Base-by-base conservation (phyloP, 192 early-diverging fungal genomes). In the Coemansia sp. region DNA sequence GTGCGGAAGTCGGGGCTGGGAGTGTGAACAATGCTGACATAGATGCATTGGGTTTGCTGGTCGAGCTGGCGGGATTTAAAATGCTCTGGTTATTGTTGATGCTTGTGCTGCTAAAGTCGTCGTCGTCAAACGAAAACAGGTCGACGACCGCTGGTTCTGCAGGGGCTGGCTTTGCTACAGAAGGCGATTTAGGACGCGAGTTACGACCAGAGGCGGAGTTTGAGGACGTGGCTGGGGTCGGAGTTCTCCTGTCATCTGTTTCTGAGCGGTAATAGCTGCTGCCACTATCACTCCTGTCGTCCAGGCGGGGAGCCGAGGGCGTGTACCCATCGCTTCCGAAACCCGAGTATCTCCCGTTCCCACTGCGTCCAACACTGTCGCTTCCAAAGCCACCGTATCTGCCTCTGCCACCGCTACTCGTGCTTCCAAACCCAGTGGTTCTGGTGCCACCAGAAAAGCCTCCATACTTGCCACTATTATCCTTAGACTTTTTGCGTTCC, bases 401-500 rank as follows among this genome's bases (percentile, higher is more conserved):
- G 38, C 83, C 42, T 14, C 72, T 70, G 28, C 49, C 40, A 10
- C 61, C 55, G 3, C 73, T 66, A 25, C 74, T 71, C 14, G 76
- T 76, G 48, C 64, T 67, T 17, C 83, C 76, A 31, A 64, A 60
- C 17, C 74, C 67, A 12, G 30, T 54, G 40, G 69, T 59, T 38
- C 56, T 34, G 17, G 77, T 70, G 14, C 85, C 86, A 8, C 86
- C 87, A 5, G 88, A 82, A 16, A 91, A 90, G 28, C 92, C 92
- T 1, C 84, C 88, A 67, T 94, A 98, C 80, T 98, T 98, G 75
- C 87, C 81, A 40, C 91, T 87, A 77, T 94, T 99, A 25, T 89
- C 88, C 71, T 90, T 91, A 20, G 96, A 94, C 67, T 93, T 96
- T 67, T 89, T 88, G 16, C 96, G 87, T 73, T 99, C 96, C 11